Conservation (phyloP, 352 stramenopile genomes). For the Poterioochromonas sp. region DNA sequence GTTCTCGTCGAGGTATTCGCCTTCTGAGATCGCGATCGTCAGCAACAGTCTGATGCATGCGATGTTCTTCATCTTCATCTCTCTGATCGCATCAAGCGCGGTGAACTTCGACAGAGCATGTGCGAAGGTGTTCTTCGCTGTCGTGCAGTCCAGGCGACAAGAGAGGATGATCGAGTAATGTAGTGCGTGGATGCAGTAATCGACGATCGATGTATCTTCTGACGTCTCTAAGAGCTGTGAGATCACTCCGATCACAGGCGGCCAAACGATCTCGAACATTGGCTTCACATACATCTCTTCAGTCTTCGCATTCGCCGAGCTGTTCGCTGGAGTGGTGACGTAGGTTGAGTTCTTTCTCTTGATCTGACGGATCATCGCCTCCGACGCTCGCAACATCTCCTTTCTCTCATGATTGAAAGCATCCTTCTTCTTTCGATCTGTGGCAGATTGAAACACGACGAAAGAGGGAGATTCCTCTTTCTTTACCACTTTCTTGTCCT, state of each 20-base stretch:
- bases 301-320: conserved; percentile 27
- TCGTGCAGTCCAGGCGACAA: conserved; percentile 68
- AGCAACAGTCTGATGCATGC: conserved; percentile 92
- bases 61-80: conserved; percentile 94
- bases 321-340: background rate
- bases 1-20: conserved; percentile 88
- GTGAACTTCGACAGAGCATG: conserved; percentile 92
- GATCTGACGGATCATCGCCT: conserved; percentile 27
- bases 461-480: conserved; percentile 39
- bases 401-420: conserved; percentile 65
- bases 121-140: conserved; percentile 87
- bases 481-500: conserved; percentile 69
- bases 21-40: conserved; percentile 89
- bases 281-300: conserved; percentile 58
- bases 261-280: conserved; percentile 99
- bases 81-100: conserved; percentile 77
- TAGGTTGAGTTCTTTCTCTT: conserved; percentile 36
- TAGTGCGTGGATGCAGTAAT: conserved; percentile 86
- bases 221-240: conserved; percentile 90
- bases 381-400: conserved; percentile 54
- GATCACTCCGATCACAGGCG: conserved; percentile 85
- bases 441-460: conserved; percentile 6
- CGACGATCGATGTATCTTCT: conserved; percentile 77
- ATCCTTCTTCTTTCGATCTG: conserved; percentile 40
- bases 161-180: conserved; percentile 84